phyloP scores from a whole-genome alignment of 2,329 filamentous ascomycete genomes.

The Neopestalotiopsis rosae region DNA sequence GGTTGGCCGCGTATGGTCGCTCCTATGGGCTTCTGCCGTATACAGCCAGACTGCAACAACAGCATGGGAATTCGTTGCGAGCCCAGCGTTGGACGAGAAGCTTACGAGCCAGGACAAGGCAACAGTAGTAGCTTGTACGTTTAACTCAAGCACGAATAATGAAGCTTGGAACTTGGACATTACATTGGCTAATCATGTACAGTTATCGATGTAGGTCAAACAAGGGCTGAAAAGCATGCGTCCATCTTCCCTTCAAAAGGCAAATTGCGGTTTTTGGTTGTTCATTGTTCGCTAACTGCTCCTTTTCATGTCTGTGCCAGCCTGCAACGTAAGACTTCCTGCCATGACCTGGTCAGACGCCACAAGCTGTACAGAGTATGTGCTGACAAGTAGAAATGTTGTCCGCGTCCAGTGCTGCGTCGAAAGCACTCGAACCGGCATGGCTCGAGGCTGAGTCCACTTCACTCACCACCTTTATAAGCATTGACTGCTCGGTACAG shows the following conservation, averaged over 20 bases:
- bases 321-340: not conserved
- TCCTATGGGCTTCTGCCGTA: not conserved
- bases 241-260: too few species aligned
- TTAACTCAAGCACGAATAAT: not conserved
- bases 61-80: not conserved
- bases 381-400: too few species aligned
- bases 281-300: too few species aligned
- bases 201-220: conserved; percentile 5
- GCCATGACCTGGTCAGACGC: too few species aligned
- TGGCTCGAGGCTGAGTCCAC: conserved; percentile 25
- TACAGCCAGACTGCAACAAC: not conserved
- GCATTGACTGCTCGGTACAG: conserved; percentile 27
- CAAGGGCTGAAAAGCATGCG: too few species aligned
- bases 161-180: not conserved
- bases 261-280: too few species aligned
- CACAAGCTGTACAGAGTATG: too few species aligned
- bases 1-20: not conserved
- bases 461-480: conserved; percentile 22
- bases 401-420: not conserved
- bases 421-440: conserved; percentile 26
- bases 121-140: conserved; percentile 11
- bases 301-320: not conserved
- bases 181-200: not conserved
- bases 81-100: not conserved
- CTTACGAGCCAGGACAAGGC: not conserved